phyloP scores from a whole-genome alignment of 208 protist species.

The Leishmania guyanensis region DNA sequence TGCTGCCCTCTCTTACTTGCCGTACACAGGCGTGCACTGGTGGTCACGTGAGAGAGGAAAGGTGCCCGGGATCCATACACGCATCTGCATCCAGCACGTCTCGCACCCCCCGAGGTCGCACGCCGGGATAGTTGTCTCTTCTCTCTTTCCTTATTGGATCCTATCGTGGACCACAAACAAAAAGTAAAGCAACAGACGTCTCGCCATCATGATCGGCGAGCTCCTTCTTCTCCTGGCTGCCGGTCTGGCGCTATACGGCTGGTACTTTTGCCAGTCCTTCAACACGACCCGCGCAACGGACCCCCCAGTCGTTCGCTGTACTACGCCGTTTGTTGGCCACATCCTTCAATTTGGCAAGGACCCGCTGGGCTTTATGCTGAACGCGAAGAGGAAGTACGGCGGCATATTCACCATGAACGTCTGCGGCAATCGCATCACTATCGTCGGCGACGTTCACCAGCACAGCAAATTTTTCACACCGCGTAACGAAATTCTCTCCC shows the following conservation, averaged over 20 bases:
- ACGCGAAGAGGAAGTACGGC: conserved; percentile 63
- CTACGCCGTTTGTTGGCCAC: conserved; percentile 73
- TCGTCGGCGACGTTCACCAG: conserved; percentile 75
- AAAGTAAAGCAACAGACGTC: not conserved
- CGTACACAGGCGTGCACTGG: not conserved
- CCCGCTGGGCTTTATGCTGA: conserved; percentile 65
- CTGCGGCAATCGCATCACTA: conserved; percentile 75
- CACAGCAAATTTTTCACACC: conserved; percentile 85
- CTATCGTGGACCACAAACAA: not conserved
- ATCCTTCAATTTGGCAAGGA: conserved; percentile 75
- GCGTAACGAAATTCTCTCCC: conserved; percentile 83
- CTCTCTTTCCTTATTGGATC: not conserved
- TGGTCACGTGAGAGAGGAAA: conserved; percentile 15
- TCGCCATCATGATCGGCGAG: conserved; percentile 55
- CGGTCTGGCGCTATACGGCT: conserved; percentile 59
- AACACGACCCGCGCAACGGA: conserved; percentile 78
- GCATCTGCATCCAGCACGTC: no score
- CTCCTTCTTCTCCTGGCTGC: conserved; percentile 50
- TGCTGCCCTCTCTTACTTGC: not conserved
- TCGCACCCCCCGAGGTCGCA: no score
- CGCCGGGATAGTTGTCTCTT: not conserved
- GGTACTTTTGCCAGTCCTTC: conserved; percentile 84
- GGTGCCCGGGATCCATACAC: no score
- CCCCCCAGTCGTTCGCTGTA: conserved; percentile 64
- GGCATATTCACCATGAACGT: conserved; percentile 88